Evolutionary conservation across 2,329 filamentous ascomycete genomes (phyloP), one percentile per base, ranked within the genome.

Genomic region (Claviceps sp.): DNA sequence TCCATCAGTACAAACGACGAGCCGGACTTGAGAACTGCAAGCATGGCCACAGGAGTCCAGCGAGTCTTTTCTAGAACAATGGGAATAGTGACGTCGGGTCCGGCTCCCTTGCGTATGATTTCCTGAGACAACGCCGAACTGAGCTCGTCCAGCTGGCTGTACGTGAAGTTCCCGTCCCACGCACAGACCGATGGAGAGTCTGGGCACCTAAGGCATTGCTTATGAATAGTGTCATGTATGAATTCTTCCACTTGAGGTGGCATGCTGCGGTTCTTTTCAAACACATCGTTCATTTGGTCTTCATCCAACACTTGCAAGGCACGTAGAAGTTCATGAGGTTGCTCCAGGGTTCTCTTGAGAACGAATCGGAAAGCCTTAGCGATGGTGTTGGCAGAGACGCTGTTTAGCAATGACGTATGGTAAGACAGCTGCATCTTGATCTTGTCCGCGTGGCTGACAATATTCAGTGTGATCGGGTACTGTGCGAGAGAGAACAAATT

Each of bases 11-110:
- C 47, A 40, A 39, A 49, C 20, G 55, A 60, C 13, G 55, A 58
- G 17, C 63, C 63, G 9, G 58, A 52, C 49, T 61, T 60, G n/a
- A 63, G 47, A 5, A 62, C 56, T 22, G 53, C 61, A 13, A 64
- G 39, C 52, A 61, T 59, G 4, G 57, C 55, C 2, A 62, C 55
- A 3, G 55, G 39, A 16, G 57, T 55, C 54, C 51, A 57, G 23
- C 38, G 29, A 5, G 58, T 58, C 55, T 63, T 63, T 22, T 57
- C 53, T 23, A 61, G 59, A 23, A 37, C 48, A 0, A 57, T 39
- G 11, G 56, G 55, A 11, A 58, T 51, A 20, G 56, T 40, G 6
- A 45, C 38, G 20, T 51, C 52, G 7, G 45, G 49, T 16, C 47
- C 47, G n/a, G 22, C 47, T 0, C 47, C 45, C 14, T 37, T 17